Conservation (phyloP, 2,329 filamentous ascomycete species). For the Cryphonectria nitschkei region DNA sequence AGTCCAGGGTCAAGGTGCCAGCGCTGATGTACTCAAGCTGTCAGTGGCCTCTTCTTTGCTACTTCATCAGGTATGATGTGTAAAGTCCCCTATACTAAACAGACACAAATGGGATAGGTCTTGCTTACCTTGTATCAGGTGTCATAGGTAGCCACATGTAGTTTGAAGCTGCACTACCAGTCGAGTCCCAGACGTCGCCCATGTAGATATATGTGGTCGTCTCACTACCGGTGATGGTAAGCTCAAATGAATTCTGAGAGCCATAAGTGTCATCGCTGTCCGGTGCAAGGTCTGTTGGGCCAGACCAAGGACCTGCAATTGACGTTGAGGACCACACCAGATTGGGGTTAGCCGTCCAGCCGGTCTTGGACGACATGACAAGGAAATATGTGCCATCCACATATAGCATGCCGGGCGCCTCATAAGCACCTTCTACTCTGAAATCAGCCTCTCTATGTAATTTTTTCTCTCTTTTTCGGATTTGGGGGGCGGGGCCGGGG, state of each 20-base stretch:
- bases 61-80: too few relatives aligned
- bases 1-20: conserved; percentile 41
- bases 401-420: conserved; percentile 42
- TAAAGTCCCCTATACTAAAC: too few relatives aligned
- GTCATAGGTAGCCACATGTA: conserved; percentile 46
- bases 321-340: conserved; percentile 42
- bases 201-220: conserved; percentile 43
- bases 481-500: too few relatives aligned
- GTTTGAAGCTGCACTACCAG: conserved; percentile 40
- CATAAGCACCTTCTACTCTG: conserved; percentile 38
- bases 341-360: conserved; percentile 42
- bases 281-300: conserved; percentile 42
- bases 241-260: conserved; percentile 43
- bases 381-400: conserved; percentile 40
- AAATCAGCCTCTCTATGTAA: too few relatives aligned
- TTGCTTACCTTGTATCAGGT: conserved; percentile 36
- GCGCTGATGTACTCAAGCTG: conserved; percentile 25
- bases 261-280: conserved; percentile 41
- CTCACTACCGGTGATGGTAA: conserved; percentile 39
- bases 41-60: too few relatives aligned
- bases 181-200: conserved; percentile 44
- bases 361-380: conserved; percentile 44
- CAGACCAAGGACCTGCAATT: conserved; percentile 39
- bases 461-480: too few relatives aligned
- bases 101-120: too few relatives aligned